Conservation (phyloP, 78 protist species). For the Pelomyxa schiedti region DNA sequence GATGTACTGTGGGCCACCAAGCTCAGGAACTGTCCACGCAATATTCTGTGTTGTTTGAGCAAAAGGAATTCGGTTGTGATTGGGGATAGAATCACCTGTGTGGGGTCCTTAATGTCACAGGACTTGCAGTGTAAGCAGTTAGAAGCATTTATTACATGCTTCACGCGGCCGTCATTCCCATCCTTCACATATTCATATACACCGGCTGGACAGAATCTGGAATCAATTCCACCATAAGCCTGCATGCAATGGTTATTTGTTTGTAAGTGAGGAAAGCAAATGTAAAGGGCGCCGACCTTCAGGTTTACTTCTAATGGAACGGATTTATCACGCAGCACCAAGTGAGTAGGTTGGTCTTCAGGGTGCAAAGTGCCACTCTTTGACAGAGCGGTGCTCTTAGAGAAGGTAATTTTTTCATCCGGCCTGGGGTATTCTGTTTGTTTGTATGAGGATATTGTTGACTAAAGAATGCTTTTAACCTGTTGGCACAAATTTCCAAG, state of each 20-base stretch:
- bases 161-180: slow-evolving; percentile 16
- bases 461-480: neutral
- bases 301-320: no score
- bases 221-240: neutral
- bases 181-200: slow-evolving; percentile 81
- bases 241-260: slow-evolving; percentile 8
- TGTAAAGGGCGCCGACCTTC: no score
- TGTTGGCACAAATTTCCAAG: neutral
- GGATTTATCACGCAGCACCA: no score
- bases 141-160: slow-evolving; percentile 83
- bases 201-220: slow-evolving; percentile 93
- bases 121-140: slow-evolving; percentile 97
- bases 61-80: no score
- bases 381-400: slow-evolving; percentile 70
- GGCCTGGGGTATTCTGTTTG: slow-evolving; percentile 93
- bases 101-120: slow-evolving; percentile 93
- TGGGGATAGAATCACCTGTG: slow-evolving; percentile 89
- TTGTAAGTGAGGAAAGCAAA: slow-evolving; percentile 26
- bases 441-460: neutral
- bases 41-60: no score
- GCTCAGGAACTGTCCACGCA: neutral
- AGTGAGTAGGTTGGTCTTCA: slow-evolving; percentile 84
- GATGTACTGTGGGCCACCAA: neutral
- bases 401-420: slow-evolving; percentile 81
- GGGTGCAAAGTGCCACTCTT: slow-evolving; percentile 86